These are phyloP conservation scores for Globisporangium lucens DNA, from an alignment of 352 stramenopile genomes.

Conservation along the genomic window DNA sequence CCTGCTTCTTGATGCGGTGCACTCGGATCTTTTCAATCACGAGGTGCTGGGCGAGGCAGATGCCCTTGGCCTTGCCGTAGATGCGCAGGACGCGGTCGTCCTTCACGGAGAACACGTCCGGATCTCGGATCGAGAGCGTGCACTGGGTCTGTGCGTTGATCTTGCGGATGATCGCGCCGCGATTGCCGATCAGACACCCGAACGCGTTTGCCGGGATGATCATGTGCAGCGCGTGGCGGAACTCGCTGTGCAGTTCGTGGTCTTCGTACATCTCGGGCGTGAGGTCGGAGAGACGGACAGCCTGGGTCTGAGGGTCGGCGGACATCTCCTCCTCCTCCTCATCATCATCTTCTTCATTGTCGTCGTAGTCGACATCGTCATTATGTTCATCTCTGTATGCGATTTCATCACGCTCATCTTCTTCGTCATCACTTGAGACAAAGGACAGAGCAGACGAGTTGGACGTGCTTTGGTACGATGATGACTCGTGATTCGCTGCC, in stretches of 20 bases:
- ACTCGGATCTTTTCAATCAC: slow-evolving; percentile 55
- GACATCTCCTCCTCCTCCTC: slow-evolving; percentile 1
- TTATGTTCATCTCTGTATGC: not conserved
- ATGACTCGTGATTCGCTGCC: not conserved
- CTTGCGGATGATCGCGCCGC: slow-evolving; percentile 44
- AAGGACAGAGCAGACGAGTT: slow-evolving; percentile 9
- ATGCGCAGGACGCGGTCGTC: slow-evolving; percentile 57
- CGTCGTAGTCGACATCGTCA: not conserved
- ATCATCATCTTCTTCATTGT: not conserved
- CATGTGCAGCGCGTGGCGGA: slow-evolving; percentile 58
- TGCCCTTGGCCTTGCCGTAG: slow-evolving; percentile 51
- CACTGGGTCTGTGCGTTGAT: slow-evolving; percentile 47
- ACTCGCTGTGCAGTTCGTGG: slow-evolving; percentile 48
- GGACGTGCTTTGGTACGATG: slow-evolving; percentile 15
- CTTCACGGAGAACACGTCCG: slow-evolving; percentile 35
- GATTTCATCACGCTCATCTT: not conserved
- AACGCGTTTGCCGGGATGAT: slow-evolving; percentile 54
- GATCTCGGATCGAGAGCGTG: slow-evolving; percentile 49
- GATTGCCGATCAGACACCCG: slow-evolving; percentile 45
- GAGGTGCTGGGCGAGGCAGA: slow-evolving; percentile 59
- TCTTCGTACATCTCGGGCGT: slow-evolving; percentile 52
- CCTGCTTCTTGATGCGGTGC: slow-evolving; percentile 34
- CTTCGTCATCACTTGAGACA: slow-evolving; percentile 2
- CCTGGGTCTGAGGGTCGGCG: not conserved
- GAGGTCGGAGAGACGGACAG: slow-evolving; percentile 18